Evolutionary conservation across 2,329 filamentous ascomycete genomes (phyloP).

Genomic region (Ophiocordyceps camponoti-rufipedis): DNA sequence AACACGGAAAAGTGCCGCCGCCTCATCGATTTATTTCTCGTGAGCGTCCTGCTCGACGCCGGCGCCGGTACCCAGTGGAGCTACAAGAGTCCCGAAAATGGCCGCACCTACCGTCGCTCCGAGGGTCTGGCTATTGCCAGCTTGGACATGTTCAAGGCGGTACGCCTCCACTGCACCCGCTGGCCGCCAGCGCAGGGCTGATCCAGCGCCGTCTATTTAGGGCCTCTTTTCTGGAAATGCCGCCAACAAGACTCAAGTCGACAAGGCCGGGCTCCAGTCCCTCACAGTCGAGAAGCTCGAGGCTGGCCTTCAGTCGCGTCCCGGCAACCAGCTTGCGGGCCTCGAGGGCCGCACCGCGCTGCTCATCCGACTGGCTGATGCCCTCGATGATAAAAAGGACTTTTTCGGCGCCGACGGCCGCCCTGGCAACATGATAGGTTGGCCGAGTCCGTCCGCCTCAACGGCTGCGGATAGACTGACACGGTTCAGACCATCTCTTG

Average conservation of each 20-base stretch:
- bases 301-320: constrained; percentile 67
- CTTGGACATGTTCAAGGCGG: constrained; percentile 80
- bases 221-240: constrained; percentile 75
- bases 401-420: constrained; percentile 72
- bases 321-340: constrained; percentile 66
- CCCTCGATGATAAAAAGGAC: constrained; percentile 56
- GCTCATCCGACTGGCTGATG: constrained; percentile 55
- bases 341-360: constrained; percentile 71
- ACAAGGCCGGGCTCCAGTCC: constrained; percentile 59
- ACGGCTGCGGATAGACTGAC: background rate
- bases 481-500: constrained; percentile 63
- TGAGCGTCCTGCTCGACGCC: constrained; percentile 70
- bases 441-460: constrained; percentile 7
- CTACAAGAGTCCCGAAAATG: constrained; percentile 83
- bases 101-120: constrained; percentile 63
- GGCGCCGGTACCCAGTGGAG: constrained; percentile 83
- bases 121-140: constrained; percentile 68
- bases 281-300: constrained; percentile 60
- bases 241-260: constrained; percentile 72
- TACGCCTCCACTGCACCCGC: constrained; percentile 9
- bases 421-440: constrained; percentile 89
- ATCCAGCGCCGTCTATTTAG: constrained; percentile 17
- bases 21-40: constrained; percentile 57
- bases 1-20: constrained; percentile 56
- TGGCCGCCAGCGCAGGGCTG: constrained; percentile 2